A percentile compares a stretch with the other conserved stretches of the same genome.
phyloP scores from a whole-genome alignment of 306 rosid genomes.

The Glycine soja region DNA sequence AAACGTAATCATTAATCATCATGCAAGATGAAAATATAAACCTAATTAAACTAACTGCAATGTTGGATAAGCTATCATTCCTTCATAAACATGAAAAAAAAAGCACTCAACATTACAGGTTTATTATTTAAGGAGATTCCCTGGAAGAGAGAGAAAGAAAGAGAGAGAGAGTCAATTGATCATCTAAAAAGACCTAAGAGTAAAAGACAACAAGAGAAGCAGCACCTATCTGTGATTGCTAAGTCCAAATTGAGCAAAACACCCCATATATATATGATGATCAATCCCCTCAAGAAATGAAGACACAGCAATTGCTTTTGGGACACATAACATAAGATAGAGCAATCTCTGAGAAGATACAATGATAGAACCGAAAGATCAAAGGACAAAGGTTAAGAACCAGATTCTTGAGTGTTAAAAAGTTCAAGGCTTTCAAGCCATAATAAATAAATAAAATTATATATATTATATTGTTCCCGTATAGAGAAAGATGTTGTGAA shows the following conservation, averaged over 20 bases:
- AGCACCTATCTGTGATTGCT: neutral
- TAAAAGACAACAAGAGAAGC: constrained; percentile 7
- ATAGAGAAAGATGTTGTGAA: neutral
- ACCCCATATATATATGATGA: neutral
- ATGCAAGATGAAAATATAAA: neutral
- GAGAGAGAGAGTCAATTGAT: constrained; percentile 16
- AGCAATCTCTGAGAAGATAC: constrained; percentile 17
- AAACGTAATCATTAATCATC: constrained; percentile 5
- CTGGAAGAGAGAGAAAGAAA: neutral
- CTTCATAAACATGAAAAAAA: constrained; percentile 9
- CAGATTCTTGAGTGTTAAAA: neutral
- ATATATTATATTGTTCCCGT: neutral
- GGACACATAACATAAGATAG: neutral
- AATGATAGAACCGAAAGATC: constrained; percentile 55
- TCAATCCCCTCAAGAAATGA: constrained; percentile 4
- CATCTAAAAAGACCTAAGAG: constrained; percentile 32
- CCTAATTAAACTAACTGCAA: neutral
- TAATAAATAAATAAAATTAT: neutral
- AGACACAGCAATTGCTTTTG: constrained; percentile 18
- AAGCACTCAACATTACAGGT: neutral
- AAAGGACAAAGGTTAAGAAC: constrained; percentile 23
- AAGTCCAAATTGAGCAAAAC: constrained; percentile 15
- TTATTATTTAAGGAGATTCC: constrained; percentile 14
- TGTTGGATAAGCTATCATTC: neutral
- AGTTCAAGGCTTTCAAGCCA: neutral